phyloP scores from a whole-genome alignment of 805 yeast species.

The Dipodascopsis tothii region DNA sequence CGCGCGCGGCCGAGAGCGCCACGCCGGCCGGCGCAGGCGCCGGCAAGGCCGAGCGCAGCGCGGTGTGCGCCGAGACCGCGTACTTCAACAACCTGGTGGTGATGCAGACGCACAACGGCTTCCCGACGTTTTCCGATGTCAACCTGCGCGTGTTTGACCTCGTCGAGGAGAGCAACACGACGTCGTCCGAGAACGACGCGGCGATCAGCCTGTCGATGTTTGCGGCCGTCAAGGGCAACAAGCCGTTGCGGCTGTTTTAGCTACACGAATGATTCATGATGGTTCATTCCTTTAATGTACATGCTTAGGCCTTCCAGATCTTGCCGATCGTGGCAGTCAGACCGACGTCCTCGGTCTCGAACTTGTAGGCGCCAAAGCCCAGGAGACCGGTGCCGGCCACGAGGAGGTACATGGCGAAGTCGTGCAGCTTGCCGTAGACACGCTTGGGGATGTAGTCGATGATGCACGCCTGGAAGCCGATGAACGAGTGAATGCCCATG shows the following conservation, averaged over 20 bases:
- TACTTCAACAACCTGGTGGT: conserved; percentile 18
- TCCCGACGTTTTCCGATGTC: conserved; percentile 29
- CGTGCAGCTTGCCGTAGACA: conserved; percentile 72
- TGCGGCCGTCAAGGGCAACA: conserved; percentile 28
- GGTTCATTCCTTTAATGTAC: too few species aligned
- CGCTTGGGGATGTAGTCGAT: conserved; percentile 86
- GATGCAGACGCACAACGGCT: conserved; percentile 11
- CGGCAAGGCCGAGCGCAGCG: neutral
- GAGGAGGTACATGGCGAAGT: conserved; percentile 58
- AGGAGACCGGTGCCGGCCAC: conserved; percentile 64
- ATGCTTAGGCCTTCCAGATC: conserved; percentile 53
- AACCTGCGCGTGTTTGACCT: conserved; percentile 47
- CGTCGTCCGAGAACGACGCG: conserved; percentile 44
- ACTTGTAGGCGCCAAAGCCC: conserved; percentile 70
- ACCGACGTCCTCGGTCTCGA: conserved; percentile 72
- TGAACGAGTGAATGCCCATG: conserved; percentile 68
- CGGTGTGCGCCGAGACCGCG: conserved; percentile 1
- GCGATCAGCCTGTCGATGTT: conserved; percentile 48
- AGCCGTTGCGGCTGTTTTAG: conserved; percentile 14
- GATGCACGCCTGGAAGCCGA: conserved; percentile 86
- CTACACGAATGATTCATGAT: neutral
- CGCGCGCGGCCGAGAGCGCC: neutral
- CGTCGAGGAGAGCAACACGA: conserved; percentile 50
- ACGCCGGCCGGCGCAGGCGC: neutral
- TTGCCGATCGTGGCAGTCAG: conserved; percentile 54